phyloP scores from a whole-genome alignment of 306 rosid genomes.

The cucumber (Cucumis sativus) region Cucumber_9930_V3 NC_026658.2:6427001-6427500 shows the following conservation, averaged over 20 bases:
- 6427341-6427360: constrained; percentile 34
- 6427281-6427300: neutral
- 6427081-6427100: neutral
- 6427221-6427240: neutral
- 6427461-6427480: constrained; percentile 58
- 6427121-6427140: neutral
- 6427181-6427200: neutral
- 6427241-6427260: neutral
- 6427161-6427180: neutral
- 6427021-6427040: neutral
- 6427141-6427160: neutral
- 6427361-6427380: constrained; percentile 24
- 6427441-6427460: constrained; percentile 66
- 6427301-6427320: neutral
- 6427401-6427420: constrained; percentile 85
- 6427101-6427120: neutral
- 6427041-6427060: neutral
- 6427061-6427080: neutral
- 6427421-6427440: constrained; percentile 74
- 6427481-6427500: constrained; percentile 32
- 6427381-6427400: constrained; percentile 26
- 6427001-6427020: neutral
- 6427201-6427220: neutral
- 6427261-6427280: neutral
- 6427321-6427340: neutral